Evolutionary conservation across 768 basidiomycete genomes (phyloP).

Genomic region (Hygrocybe punicea): DNA sequence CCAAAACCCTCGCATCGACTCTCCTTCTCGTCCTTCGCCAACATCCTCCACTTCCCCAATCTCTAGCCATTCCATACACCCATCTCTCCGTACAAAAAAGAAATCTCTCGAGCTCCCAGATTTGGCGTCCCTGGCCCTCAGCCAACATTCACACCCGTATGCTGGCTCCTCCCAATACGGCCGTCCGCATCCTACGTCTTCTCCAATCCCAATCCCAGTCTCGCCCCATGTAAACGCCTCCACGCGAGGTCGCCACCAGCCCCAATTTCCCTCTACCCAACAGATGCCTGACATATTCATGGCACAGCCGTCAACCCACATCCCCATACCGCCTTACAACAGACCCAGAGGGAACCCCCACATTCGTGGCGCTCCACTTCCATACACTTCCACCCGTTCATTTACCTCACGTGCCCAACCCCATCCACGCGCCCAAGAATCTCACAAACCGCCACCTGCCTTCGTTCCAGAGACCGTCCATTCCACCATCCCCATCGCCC

Average conservation of each 20-base stretch:
- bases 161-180: constrained; percentile 10
- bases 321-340: constrained; percentile 7
- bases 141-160: constrained; percentile 9
- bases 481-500: constrained; percentile 59
- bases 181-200: constrained; percentile 29
- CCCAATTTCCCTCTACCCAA: constrained; percentile 25
- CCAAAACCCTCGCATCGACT: neutral
- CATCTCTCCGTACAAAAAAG: constrained; percentile 64
- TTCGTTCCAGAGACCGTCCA: constrained; percentile 59
- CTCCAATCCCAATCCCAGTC: constrained; percentile 41
- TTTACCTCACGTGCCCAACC: constrained; percentile 35
- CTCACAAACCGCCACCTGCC: constrained; percentile 38
- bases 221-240: constrained; percentile 13
- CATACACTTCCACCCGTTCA: constrained; percentile 45
- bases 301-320: constrained; percentile 6
- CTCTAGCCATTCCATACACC: constrained; percentile 52
- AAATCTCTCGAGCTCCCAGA: constrained; percentile 75
- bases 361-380: constrained; percentile 35
- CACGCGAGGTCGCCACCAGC: constrained; percentile 21
- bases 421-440: constrained; percentile 43
- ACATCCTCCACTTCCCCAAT: constrained; percentile 39
- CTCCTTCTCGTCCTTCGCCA: neutral
- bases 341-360: constrained; percentile 24
- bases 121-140: constrained; percentile 43
- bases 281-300: constrained; percentile 5